Conservation (phyloP, 1,139 yeast species). For the Hyphopichia khmerensis region DNA sequence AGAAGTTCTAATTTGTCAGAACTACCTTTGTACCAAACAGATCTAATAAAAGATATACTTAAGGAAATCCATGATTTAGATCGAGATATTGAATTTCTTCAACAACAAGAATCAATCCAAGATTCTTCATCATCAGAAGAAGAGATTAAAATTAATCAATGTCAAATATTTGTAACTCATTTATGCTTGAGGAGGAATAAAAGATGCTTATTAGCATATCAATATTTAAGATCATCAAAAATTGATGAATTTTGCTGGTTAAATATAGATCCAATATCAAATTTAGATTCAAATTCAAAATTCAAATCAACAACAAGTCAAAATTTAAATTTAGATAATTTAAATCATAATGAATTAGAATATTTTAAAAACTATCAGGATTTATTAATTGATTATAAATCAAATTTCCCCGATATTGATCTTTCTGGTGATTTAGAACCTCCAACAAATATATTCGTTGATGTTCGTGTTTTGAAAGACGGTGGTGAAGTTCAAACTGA, state of each 20-base stretch:
- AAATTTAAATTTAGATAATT: conserved; percentile 40
- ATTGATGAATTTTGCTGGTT: conserved; percentile 75
- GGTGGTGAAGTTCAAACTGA: conserved; percentile 98
- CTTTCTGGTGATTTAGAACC: conserved; percentile 85
- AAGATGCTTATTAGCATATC: conserved; percentile 83
- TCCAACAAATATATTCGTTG: conserved; percentile 87
- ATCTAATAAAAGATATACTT: conserved; percentile 63
- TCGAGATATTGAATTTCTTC: conserved; percentile 45
- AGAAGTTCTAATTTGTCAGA: conserved; percentile 66
- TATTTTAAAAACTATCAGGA: conserved; percentile 73
- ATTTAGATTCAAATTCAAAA: conserved; percentile 4
- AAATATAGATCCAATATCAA: conserved; percentile 38
- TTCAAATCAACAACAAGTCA: conserved; percentile 4
- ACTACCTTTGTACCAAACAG: conserved; percentile 74
- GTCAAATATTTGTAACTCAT: conserved; percentile 80
- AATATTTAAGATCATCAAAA: conserved; percentile 65
- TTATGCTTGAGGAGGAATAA: conserved; percentile 84
- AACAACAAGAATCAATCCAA: conserved; percentile 13
- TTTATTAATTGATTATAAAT: conserved; percentile 71
- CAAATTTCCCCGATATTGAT: conserved; percentile 82
- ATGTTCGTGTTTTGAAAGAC: conserved; percentile 87
- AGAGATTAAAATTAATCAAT: conserved; percentile 52
- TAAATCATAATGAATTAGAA: conserved; percentile 79
- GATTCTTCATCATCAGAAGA: conserved; percentile 19
- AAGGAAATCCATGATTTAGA: conserved; percentile 61